Conservation (phyloP, 148 eudicot genomes). For the Camellia granthamiana region DNA sequence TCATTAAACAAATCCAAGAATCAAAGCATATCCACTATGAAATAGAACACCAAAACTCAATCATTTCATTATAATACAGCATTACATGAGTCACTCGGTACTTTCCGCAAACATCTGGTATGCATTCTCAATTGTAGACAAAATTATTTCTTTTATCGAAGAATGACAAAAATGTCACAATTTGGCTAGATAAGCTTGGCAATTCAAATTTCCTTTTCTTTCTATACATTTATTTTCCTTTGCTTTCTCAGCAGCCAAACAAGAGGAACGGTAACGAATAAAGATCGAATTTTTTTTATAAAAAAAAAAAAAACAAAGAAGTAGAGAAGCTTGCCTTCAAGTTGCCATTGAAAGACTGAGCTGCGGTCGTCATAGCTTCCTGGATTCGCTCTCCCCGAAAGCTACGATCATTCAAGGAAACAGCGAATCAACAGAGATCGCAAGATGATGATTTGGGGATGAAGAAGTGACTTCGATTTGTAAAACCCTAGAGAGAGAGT, state of each 20-base stretch:
- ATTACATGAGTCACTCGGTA: background rate
- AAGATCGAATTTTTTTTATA: background rate
- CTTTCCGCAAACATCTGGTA: background rate
- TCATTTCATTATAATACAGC: background rate
- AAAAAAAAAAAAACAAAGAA: background rate
- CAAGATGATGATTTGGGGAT: background rate
- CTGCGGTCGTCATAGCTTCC: conserved; percentile 35
- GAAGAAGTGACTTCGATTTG: background rate
- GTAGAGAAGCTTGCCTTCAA: conserved; percentile 40
- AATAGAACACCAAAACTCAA: background rate
- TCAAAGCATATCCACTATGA: background rate
- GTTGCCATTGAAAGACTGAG: conserved; percentile 51
- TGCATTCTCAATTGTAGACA: background rate
- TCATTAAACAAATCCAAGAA: background rate
- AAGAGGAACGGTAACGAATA: background rate
- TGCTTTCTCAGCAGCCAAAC: background rate
- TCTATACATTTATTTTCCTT: background rate
- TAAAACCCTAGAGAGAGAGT: background rate
- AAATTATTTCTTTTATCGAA: background rate
- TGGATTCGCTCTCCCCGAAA: background rate
- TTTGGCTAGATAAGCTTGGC: background rate
- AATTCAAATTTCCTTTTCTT: too few species aligned
- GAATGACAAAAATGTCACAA: background rate
- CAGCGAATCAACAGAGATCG: background rate
- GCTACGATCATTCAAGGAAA: background rate